Evolutionary conservation across 805 yeast species (phyloP).

Genomic region (Wickerhamiella parazyma): DNA sequence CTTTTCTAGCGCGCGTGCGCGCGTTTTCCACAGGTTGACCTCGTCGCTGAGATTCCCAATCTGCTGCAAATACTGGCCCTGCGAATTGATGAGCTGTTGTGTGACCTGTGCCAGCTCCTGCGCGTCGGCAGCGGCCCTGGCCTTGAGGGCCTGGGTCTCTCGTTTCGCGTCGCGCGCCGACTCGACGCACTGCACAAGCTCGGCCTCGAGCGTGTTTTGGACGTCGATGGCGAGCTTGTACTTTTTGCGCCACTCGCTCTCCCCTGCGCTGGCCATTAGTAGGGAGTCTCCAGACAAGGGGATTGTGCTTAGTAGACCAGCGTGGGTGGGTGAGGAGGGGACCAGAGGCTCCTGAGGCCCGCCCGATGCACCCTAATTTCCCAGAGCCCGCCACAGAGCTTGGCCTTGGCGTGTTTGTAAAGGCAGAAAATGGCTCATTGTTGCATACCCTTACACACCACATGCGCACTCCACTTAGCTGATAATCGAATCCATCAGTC

Average conservation of each 20-base stretch:
- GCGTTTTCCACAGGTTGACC: conserved; percentile 9
- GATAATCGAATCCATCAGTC: too few relatives aligned
- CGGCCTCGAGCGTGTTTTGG: conserved; percentile 19
- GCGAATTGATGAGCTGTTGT: conserved; percentile 22
- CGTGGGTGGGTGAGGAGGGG: background rate
- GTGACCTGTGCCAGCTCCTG: conserved; percentile 20
- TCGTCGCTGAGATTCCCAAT: conserved; percentile 16
- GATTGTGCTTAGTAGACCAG: background rate
- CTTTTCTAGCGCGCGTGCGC: background rate
- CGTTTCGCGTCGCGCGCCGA: conserved; percentile 17
- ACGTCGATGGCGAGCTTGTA: conserved; percentile 10
- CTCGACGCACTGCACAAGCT: conserved; percentile 13
- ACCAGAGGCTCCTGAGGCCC: too few relatives aligned
- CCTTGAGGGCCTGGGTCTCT: conserved; percentile 8
- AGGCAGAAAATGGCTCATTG: too few relatives aligned
- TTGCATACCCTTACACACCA: too few relatives aligned
- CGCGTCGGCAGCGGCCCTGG: conserved; percentile 11
- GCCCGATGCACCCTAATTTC: too few relatives aligned
- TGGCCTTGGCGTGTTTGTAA: too few relatives aligned
- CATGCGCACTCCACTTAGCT: too few relatives aligned
- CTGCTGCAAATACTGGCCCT: conserved; percentile 18
- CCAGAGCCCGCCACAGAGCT: too few relatives aligned
- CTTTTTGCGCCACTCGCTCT: background rate
- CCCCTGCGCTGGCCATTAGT: background rate
- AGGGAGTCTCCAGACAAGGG: background rate